Base-by-base conservation (phyloP, 805 yeast genomes). In the Metschnikowia matae region DNA sequence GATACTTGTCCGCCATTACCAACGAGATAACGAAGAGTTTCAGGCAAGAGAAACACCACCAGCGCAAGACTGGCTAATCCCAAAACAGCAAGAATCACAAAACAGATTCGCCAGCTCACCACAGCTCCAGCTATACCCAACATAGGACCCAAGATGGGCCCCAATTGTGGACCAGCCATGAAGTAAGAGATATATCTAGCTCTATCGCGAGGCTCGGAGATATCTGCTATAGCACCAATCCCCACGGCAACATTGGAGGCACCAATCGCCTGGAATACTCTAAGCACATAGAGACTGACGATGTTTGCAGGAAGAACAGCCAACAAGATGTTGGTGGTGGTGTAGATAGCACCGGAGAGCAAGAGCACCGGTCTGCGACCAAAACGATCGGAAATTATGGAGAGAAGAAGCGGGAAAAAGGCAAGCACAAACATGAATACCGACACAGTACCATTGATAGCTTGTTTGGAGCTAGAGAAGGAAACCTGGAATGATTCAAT, bases 381-480 rank as follows among this genome's bases (percentile, higher is more conserved):
- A 3, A 80, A 80, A 50, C 67, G 63, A 56, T 81, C 86, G 3
- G 84, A 80, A 63, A 72, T 69, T 2, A 76, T 62, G 0, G 84
- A 84, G 82, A 84, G 80, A 14, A 80, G 52, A 44, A 81, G 57
- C 1, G 85, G 86, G 0, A 81, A 78, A 21, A 81, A 60, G 1
- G 83, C 81, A 61, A 80, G 78, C 0, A 78, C 71, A 2, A 70
- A 76, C 84, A 81, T 81, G 53, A 80, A 81, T 0, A 77, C 80
- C 0, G 84, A 77, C 0, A 80, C 82, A 0, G 85, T 79, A 2
- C 81, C 81, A 62, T 80, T 78, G 35, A 80, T 76, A 0, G 71
- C 60, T 0, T 80, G 66, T 2, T 70, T 62, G 2, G 77, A 71
- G 1, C 70, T 71, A 8, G 66, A 37, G 50, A 78, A 79, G 0